A percentile compares a stretch with the other conserved stretches of the same genome.
These are phyloP conservation scores for Hymenoscyphus albidus DNA, from an alignment of 2,329 filamentous ascomycete species.

Conservation along the genomic window DNA sequence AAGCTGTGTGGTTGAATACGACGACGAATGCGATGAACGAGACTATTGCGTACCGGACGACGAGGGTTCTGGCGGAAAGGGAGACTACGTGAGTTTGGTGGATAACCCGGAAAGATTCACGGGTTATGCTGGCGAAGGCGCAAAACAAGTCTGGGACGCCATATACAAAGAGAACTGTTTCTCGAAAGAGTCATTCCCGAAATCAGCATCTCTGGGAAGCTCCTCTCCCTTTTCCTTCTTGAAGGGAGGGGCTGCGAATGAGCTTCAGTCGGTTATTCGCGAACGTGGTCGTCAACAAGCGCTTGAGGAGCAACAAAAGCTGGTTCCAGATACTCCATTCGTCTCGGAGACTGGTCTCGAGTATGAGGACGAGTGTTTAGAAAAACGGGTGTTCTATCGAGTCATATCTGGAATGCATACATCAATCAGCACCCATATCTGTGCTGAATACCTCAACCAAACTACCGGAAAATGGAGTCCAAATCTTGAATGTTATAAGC, in stretches of 20 bases:
- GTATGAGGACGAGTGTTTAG: conserved; percentile 85
- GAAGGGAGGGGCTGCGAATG: conserved; percentile 48
- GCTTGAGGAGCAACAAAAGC: conserved; percentile 57
- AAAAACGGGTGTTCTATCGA: conserved; percentile 98
- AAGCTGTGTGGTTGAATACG: conserved; percentile 95
- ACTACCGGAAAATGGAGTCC: conserved; percentile 90
- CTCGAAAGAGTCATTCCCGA: conserved; percentile 60
- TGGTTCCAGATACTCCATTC: conserved; percentile 51
- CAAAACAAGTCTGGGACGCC: conserved; percentile 90
- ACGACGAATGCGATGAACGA: conserved; percentile 93
- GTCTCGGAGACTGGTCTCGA: conserved; percentile 65
- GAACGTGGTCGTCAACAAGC: conserved; percentile 57
- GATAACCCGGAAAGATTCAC: conserved; percentile 96
- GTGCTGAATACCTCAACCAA: conserved; percentile 94
- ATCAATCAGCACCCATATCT: conserved; percentile 92
- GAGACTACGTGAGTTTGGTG: conserved; percentile 92
- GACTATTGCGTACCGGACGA: conserved; percentile 98
- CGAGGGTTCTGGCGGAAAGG: conserved; percentile 78
- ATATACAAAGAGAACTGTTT: conserved; percentile 99
- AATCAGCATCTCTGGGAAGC: conserved; percentile 52
- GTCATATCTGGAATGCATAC: conserved; percentile 97
- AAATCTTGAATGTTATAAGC: conserved; percentile 83
- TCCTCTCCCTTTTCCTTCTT: conserved; percentile 26
- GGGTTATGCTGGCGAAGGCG: conserved; percentile 80
- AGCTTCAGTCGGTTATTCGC: conserved; percentile 59